Percentiles rank a stretch among this genome's conserved stretches.
Evolutionary conservation across 1,139 yeast species (phyloP).

Genomic region (Kurtzmaniella quercitrusa): DNA sequence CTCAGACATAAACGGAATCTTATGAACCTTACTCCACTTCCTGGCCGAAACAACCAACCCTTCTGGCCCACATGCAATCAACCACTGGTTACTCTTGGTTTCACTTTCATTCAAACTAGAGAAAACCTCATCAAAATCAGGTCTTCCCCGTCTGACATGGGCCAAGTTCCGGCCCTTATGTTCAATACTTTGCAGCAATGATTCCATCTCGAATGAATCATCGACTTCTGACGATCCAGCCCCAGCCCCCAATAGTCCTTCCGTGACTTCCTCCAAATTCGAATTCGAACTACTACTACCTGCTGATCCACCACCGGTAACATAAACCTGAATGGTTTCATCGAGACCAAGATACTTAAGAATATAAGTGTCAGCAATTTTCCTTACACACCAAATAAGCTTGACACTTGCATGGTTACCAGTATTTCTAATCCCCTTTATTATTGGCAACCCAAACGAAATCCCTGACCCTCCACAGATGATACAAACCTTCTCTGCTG

Average conservation of each 20-base stretch:
- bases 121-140: slow-evolving; percentile 31
- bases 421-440: slow-evolving; percentile 25
- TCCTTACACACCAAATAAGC: slow-evolving; percentile 52
- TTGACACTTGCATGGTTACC: slow-evolving; percentile 13
- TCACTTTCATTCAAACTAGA: slow-evolving; percentile 20
- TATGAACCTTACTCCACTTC: slow-evolving; percentile 34
- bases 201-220: slow-evolving; percentile 2
- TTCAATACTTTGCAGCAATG: slow-evolving; percentile 11
- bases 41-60: slow-evolving; percentile 46
- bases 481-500: slow-evolving; percentile 52
- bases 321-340: slow-evolving; percentile 15
- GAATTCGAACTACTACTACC: too few species aligned
- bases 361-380: slow-evolving; percentile 37
- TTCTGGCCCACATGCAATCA: slow-evolving; percentile 71
- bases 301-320: slow-evolving; percentile 19
- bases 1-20: slow-evolving; percentile 43
- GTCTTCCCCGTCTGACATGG: slow-evolving; percentile 30
- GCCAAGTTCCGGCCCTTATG: slow-evolving; percentile 1
- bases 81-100: slow-evolving; percentile 40
- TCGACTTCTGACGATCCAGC: slow-evolving; percentile 4
- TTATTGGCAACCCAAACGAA: slow-evolving; percentile 66
- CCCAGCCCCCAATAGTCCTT: slow-evolving; percentile 3
- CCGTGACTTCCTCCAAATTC: slow-evolving; percentile 8
- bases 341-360: slow-evolving; percentile 31
- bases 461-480: slow-evolving; percentile 88